These are phyloP conservation scores for Chaetoscypha palmicola DNA, from an alignment of 2,329 filamentous ascomycete genomes.

Conservation along the genomic window DNA sequence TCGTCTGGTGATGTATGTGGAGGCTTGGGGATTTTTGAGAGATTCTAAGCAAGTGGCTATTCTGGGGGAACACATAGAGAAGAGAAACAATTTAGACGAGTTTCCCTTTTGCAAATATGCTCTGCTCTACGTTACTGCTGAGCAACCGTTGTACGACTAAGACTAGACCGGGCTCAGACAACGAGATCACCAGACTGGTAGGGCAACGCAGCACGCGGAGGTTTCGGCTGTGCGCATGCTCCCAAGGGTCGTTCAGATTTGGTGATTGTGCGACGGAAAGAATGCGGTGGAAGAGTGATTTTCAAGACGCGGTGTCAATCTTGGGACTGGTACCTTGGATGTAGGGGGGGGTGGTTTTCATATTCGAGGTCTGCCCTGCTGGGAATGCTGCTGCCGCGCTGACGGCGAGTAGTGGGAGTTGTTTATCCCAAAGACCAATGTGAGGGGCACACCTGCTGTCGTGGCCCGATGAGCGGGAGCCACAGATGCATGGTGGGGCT, in stretches of 20 bases:
- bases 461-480: constrained; percentile 13
- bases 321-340: constrained; percentile 15
- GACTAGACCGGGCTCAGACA: constrained; percentile 1
- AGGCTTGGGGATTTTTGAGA: not conserved
- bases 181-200: constrained; percentile 17
- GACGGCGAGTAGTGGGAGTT: constrained; percentile 10
- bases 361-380: no score
- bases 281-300: not conserved
- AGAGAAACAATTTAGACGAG: no score
- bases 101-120: no score
- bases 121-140: not conserved
- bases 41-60: not conserved
- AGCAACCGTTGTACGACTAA: constrained; percentile 7
- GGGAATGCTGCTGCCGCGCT: constrained; percentile 7
- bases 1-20: not conserved
- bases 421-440: constrained; percentile 9
- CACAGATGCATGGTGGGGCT: constrained; percentile 12
- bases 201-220: constrained; percentile 13
- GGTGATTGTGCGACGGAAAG: constrained; percentile 13
- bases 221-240: constrained; percentile 22
- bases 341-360: no score
- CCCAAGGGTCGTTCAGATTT: constrained; percentile 5
- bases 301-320: not conserved
- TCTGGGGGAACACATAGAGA: not conserved
- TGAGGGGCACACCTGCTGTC: constrained; percentile 3